Percentiles rank a stretch among this genome's conserved stretches.
These are phyloP conservation scores for Colletotrichum tofieldiae DNA, from an alignment of 2,329 filamentous ascomycete species.

Conservation along the genomic window DNA sequence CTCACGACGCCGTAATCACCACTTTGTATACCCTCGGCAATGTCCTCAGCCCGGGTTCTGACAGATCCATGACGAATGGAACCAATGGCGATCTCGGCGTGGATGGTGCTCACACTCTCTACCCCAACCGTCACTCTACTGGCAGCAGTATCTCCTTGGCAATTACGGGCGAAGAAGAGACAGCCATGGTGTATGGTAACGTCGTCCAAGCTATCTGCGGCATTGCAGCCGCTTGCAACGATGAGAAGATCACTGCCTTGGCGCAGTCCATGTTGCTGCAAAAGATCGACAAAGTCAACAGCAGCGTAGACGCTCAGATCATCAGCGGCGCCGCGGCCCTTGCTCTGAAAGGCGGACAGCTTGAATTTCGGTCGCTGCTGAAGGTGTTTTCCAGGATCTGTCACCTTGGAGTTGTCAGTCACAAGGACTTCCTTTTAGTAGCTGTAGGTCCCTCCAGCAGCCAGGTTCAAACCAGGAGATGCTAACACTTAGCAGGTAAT, in stretches of 20 bases:
- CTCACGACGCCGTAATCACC: conserved; percentile 93
- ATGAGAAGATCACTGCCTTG: conserved; percentile 93
- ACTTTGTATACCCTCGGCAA: conserved; percentile 98
- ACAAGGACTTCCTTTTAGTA: conserved; percentile 76
- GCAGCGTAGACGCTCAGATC: conserved; percentile 86
- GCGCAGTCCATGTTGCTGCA: conserved; percentile 97
- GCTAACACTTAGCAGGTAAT: conserved; percentile 67
- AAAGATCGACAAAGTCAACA: conserved; percentile 89
- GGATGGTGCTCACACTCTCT: conserved; percentile 61
- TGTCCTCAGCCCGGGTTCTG: conserved; percentile 83
- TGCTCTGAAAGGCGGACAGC: conserved; percentile 81
- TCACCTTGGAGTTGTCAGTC: conserved; percentile 79
- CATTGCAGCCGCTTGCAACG: conserved; percentile 85
- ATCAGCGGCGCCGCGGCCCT: conserved; percentile 86
- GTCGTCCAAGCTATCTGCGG: conserved; percentile 96
- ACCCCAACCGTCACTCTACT: conserved; percentile 71
- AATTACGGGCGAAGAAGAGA: conserved; percentile 83
- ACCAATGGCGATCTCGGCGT: conserved; percentile 57
- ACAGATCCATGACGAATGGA: conserved; percentile 69
- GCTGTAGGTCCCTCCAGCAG: conserved; percentile 71
- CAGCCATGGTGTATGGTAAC: conserved; percentile 82
- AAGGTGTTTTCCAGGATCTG: conserved; percentile 86
- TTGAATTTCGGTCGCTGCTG: conserved; percentile 88
- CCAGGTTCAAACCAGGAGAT: too few relatives aligned
- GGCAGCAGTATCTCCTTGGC: conserved; percentile 87